Evolutionary conservation across 192 early-diverging fungal genomes (phyloP), one percentile per base, ranked within the genome.

Genomic region (Dissophora globulifera): DNA sequence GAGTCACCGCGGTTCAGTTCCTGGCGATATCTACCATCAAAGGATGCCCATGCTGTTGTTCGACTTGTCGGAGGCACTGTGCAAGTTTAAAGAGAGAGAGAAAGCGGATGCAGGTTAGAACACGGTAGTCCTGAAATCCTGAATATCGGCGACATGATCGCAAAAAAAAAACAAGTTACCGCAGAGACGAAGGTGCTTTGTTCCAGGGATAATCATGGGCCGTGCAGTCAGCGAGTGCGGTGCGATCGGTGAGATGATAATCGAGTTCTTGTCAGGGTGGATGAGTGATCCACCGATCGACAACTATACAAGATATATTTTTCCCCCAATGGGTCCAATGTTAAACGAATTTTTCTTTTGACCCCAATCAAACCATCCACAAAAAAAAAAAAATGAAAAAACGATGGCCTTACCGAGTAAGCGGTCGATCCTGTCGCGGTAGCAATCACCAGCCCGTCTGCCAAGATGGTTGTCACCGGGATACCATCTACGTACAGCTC

Each of bases 371-470:
- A n/a, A n/a, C n/a, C 2, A 4, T 20, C 15, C 22, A 5, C n/a
- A 54, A 54, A 48, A 2, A 2, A 48, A 48, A 2, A 48, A 48
- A 48, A 19, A 48, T 20, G 17, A 20, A 20, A 16, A 19, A 48
- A 22, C 46, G 22, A 9, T 20, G 8, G 1, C 19, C 17, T 38
- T 85, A 93, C 78, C 60, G 91, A 92, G 45, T 94, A 94, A 8
- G 93, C 93, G 0, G 93, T 94, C 2, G 90, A 91, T 32, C 97
- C 97, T 0, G 97, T 99, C n/a, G 95, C 91, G 8, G 97, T 96
- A 0, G 95, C 93, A 65, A 99, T 82, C 22, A 93, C 92, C 62
- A 98, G 79, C 5, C 97, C 97, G 62, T 98, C 97, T 0, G 97
- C 97, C 63, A 95, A 90, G n/a, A 97, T 93, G 0, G 95, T 96